Percentiles rank a stretch among this genome's conserved stretches.
Conservation (phyloP, 2,329 filamentous ascomycete species). For the Ustilaginoidea virens region DNA sequence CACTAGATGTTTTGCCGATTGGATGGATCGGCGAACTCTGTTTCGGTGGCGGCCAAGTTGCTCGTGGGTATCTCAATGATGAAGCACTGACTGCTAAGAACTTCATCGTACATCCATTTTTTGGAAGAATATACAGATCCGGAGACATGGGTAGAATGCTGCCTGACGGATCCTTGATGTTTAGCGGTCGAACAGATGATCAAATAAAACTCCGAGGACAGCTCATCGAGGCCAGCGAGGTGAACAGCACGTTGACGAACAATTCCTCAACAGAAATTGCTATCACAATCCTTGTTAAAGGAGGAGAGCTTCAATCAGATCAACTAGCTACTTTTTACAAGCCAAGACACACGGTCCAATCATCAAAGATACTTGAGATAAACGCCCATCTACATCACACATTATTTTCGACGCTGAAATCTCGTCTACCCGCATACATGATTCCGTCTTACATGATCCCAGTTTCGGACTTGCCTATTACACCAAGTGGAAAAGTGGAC, state of each 20-base stretch:
- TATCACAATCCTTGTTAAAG: conserved; percentile 41
- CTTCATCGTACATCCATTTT: conserved; percentile 52
- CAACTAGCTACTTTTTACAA: conserved; percentile 59
- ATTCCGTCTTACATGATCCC: conserved; percentile 61
- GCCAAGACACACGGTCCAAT: conserved; percentile 14
- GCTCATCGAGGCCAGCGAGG: conserved; percentile 63
- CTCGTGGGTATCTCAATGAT: conserved; percentile 56
- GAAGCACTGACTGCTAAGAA: conserved; percentile 45
- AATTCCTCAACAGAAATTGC: conserved; percentile 41
- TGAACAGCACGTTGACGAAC: conserved; percentile 46
- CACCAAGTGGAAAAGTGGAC: conserved; percentile 61
- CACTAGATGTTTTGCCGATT: conserved; percentile 41
- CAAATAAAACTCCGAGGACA: conserved; percentile 75
- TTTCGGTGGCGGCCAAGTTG: conserved; percentile 74
- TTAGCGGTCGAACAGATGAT: conserved; percentile 59
- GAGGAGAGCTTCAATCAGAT: conserved; percentile 21
- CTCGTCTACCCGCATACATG: conserved; percentile 59
- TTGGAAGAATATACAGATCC: conserved; percentile 64
- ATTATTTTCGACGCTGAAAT: conserved; percentile 39
- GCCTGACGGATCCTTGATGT: conserved; percentile 57
- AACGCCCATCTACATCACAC: conserved; percentile 18
- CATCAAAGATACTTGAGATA: conserved; percentile 23
- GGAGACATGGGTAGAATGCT: conserved; percentile 74
- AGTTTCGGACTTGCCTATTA: conserved; percentile 53
- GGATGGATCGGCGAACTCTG: conserved; percentile 72